Conservation (phyloP, 2,329 filamentous ascomycete species). For the Mollisiaceae sp. region DNA sequence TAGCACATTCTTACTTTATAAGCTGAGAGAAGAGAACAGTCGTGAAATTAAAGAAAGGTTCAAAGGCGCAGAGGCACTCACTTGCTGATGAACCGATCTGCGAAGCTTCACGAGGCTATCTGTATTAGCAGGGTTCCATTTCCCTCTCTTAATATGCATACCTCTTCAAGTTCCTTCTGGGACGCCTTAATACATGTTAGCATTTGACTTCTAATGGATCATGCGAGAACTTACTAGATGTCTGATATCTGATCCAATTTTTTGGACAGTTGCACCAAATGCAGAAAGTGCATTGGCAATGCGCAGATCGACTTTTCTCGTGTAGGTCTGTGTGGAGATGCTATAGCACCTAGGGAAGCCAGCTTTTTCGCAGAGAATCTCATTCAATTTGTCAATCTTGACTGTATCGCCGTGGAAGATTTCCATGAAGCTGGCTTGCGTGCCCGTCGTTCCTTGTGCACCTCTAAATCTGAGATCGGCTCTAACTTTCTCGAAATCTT, state of each 20-base stretch:
- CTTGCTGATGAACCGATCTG: conserved; percentile 64
- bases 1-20: conserved; percentile 49
- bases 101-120: conserved; percentile 71
- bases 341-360: conserved; percentile 56
- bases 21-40: neutral
- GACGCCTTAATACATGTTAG: conserved; percentile 48
- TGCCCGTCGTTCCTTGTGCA: conserved; percentile 61
- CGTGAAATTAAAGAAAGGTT: neutral
- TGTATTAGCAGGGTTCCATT: neutral
- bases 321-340: conserved; percentile 71
- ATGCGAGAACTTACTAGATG: conserved; percentile 52
- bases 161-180: conserved; percentile 82
- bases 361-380: conserved; percentile 58
- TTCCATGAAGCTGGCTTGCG: conserved; percentile 47
- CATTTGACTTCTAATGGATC: neutral
- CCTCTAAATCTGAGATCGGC: conserved; percentile 77
- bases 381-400: conserved; percentile 61
- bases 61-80: neutral
- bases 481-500: conserved; percentile 72
- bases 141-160: neutral
- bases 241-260: conserved; percentile 76
- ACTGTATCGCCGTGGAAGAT: conserved; percentile 55
- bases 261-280: conserved; percentile 78
- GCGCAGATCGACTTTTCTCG: conserved; percentile 80
- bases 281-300: conserved; percentile 82